Base-by-base conservation (phyloP, 805 yeast genomes). In the Candida corydali region DNA sequence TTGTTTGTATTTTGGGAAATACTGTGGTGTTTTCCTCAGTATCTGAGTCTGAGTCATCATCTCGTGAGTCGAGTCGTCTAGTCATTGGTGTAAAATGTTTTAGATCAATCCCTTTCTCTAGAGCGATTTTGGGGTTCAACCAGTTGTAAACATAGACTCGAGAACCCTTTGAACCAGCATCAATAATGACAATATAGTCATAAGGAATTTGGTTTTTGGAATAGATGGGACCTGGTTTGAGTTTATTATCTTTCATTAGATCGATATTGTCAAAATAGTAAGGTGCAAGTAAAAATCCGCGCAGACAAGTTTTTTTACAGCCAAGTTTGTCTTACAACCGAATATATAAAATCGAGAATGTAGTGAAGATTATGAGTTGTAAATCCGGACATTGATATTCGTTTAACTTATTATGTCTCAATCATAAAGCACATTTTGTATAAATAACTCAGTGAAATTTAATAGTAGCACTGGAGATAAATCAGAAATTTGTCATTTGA, bases 91-190 rank as follows among this genome's bases (percentile, higher is more conserved):
- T 46, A 15, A 35, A 26, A 8, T 28, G 31, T 7, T 38, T 43
- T 26, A 55, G 39, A 27, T 54, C 50, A 6, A 45, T 9, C 0
- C 51, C 51, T 2, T 55, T 41, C 10, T 47, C 43, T 16, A 63
- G 41, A 4, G 63, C 61, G 20, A 47, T 43, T 7, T 48, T 41
- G 0, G 76, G 66, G 36, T 72, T 69, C 28, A 63, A 52, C 78
- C 79, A 81, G 38, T 71, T 65, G 55, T 80, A 80, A 1, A 80
- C 67, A 45, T 66, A 76, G 0, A 80, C 83, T 14, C 86, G 52
- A 0, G 83, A 73, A 0, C 86, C 86, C 39, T 70, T 76, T 3
- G 84, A 77, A 0, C 86, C 86, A 1, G 84, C 75, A 52, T 80
- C 86, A 2, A 80, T 70, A 4, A 80, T 65, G 2, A 80, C 68